Evolutionary conservation across 1,284 basidiomycete species (phyloP).

Genomic region (Malassezia sp.): DNA sequence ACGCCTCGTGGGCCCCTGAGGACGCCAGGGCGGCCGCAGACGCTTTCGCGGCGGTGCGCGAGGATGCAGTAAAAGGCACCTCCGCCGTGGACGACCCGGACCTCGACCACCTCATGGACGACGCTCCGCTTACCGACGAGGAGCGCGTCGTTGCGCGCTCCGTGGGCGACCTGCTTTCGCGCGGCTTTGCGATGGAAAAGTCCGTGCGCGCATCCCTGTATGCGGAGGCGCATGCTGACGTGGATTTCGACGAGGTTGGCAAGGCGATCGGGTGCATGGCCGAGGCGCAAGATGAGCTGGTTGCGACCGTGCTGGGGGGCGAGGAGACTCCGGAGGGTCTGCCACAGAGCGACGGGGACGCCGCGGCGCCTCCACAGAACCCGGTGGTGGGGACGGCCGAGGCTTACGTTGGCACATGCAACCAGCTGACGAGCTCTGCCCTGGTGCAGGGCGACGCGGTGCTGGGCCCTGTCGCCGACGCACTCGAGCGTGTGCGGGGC

Average conservation of each 20-base stretch:
- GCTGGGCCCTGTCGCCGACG: too few species aligned
- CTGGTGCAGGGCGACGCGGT: too few species aligned
- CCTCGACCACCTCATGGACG: too few species aligned
- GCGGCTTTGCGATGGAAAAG: background rate
- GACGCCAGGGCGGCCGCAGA: too few species aligned
- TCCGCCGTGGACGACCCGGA: too few species aligned
- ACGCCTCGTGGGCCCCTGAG: too few species aligned
- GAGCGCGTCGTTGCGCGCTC: background rate
- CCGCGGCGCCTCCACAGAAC: too few species aligned
- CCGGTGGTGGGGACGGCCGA: background rate
- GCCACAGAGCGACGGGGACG: too few species aligned
- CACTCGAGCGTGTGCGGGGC: too few species aligned
- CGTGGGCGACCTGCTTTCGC: slow-evolving; percentile 1
- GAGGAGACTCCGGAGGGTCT: slow-evolving; percentile 10
- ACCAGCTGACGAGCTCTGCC: too few species aligned
- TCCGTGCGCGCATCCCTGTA: background rate
- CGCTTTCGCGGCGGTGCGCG: too few species aligned
- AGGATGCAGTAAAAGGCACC: background rate
- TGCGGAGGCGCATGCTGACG: background rate
- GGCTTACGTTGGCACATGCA: background rate
- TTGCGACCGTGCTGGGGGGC: slow-evolving; percentile 25
- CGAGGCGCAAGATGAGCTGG: slow-evolving; percentile 31
- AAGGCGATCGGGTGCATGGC: slow-evolving; percentile 22
- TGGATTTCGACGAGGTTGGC: slow-evolving; percentile 25
- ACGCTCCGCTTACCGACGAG: background rate